Evolutionary conservation across 1,284 basidiomycete genomes (phyloP).

Genomic region (Xerocomus cyaneibrunnescens): DNA sequence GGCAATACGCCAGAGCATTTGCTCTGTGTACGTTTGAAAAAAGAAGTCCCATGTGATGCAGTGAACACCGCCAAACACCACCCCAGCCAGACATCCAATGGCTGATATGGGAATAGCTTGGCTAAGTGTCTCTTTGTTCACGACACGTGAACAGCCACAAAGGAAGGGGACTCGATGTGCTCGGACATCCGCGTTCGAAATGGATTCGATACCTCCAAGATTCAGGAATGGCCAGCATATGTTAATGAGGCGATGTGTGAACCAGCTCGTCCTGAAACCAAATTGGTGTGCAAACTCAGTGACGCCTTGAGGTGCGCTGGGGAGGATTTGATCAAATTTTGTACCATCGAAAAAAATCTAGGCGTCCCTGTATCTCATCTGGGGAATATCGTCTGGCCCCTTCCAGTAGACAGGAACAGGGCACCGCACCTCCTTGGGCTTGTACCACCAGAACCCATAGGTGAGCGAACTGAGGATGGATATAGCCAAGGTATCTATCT

Average conservation of each 20-base stretch:
- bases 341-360: neutral
- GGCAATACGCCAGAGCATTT: too few relatives aligned
- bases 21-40: neutral
- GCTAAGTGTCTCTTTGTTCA: neutral
- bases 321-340: neutral
- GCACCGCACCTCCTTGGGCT: too few relatives aligned
- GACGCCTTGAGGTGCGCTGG: neutral
- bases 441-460: too few relatives aligned
- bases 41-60: neutral
- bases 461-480: too few relatives aligned
- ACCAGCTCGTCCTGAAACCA: neutral
- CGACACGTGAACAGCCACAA: neutral
- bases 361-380: too few relatives aligned
- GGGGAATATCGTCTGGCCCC: too few relatives aligned
- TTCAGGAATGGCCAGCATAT: neutral
- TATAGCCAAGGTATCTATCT: too few relatives aligned
- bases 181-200: neutral
- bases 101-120: neutral
- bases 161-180: neutral
- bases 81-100: neutral
- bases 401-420: too few relatives aligned
- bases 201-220: neutral
- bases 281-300: neutral
- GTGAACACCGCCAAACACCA: neutral
- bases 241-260: neutral